Percentiles rank a stretch among this genome's conserved stretches.
Conservation (phyloP, 192 early-diverging fungal species). For the Entomortierella beljakovae region DNA sequence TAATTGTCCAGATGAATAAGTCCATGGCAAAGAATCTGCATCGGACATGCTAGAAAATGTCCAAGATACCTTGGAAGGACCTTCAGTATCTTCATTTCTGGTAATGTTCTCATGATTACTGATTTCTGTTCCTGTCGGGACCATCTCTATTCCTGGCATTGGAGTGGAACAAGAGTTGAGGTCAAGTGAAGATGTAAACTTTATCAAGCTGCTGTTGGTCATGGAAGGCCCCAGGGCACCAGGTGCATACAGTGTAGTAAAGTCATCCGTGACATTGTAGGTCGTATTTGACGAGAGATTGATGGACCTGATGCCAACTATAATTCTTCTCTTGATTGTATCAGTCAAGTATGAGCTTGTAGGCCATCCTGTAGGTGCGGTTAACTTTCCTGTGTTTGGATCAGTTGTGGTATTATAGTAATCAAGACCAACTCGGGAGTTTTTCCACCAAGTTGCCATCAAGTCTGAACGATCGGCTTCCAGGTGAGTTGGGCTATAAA, state of each 20-base stretch:
- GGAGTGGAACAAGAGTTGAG: conserved; percentile 10
- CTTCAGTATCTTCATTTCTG: not conserved
- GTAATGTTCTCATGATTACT: not conserved
- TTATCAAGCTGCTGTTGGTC: conserved; percentile 29
- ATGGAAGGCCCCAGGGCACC: conserved; percentile 22
- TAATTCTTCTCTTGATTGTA: conserved; percentile 13
- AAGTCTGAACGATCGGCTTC: conserved; percentile 29
- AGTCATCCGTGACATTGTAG: conserved; percentile 47
- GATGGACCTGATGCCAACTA: conserved; percentile 31
- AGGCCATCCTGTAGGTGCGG: conserved; percentile 40
- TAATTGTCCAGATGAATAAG: conserved; percentile 12
- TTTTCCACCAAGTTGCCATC: conserved; percentile 24
- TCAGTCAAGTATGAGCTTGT: conserved; percentile 29
- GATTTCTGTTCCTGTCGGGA: conserved; percentile 24
- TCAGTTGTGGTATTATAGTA: conserved; percentile 43
- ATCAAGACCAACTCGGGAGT: conserved; percentile 32
- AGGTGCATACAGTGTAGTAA: conserved; percentile 12
- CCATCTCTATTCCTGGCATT: conserved; percentile 33
- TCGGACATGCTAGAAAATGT: conserved; percentile 45
- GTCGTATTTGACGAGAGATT: conserved; percentile 26
- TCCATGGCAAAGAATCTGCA: conserved; percentile 22
- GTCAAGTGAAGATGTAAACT: conserved; percentile 13
- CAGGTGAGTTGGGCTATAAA: conserved; percentile 25
- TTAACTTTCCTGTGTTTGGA: conserved; percentile 6
- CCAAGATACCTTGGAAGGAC: conserved; percentile 17